These are phyloP conservation scores for Gossypium lobatum DNA, from an alignment of 441 rosid genomes.

Conservation along the genomic window DNA sequence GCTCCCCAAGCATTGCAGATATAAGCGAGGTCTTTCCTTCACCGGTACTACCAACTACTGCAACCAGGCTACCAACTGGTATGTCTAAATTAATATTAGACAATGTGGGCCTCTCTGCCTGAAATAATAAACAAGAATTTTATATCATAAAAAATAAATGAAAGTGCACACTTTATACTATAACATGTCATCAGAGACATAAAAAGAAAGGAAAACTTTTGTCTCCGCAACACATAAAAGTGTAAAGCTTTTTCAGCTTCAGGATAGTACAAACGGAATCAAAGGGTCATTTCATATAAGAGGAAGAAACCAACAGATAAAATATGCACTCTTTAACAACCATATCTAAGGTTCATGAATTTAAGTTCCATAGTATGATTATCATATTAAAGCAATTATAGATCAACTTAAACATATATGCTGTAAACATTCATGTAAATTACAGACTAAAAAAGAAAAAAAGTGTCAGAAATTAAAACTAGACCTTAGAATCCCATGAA, in stretches of 20 bases:
- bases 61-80: conserved; percentile 86
- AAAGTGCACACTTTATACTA: not conserved
- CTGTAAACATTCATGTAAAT: not conserved
- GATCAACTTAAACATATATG: not conserved
- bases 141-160: not conserved
- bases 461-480: conserved; percentile 1
- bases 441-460: not conserved
- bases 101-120: conserved; percentile 80
- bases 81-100: conserved; percentile 78
- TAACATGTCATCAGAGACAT: not conserved
- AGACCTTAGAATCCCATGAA: conserved; percentile 97
- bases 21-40: conserved; percentile 97
- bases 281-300: not conserved
- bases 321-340: not conserved
- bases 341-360: not conserved
- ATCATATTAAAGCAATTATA: not conserved
- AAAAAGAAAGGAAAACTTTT: not conserved
- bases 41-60: conserved; percentile 90
- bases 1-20: conserved; percentile 96
- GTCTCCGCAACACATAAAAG: not conserved
- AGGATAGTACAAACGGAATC: not conserved
- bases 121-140: conserved; percentile 19
- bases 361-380: not conserved
- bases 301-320: not conserved
- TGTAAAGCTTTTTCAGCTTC: not conserved